Evolutionary conservation across 306 rosid species (phyloP).

Genomic region (Begonia peltatifolia): DNA sequence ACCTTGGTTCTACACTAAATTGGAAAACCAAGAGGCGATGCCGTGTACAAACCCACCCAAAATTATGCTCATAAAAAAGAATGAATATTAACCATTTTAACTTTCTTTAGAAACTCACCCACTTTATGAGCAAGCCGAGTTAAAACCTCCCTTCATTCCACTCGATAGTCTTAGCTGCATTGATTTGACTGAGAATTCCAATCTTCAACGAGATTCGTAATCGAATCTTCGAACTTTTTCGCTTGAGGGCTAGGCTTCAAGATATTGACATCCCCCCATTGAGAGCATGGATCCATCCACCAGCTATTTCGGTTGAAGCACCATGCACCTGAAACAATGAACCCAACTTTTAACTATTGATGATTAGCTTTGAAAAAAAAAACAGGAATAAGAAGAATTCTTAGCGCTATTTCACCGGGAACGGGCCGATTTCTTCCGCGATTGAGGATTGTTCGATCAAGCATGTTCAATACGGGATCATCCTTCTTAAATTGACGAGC

Average conservation of each 20-base stretch:
- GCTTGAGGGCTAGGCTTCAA: slow-evolving; percentile 75
- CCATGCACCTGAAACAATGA: slow-evolving; percentile 61
- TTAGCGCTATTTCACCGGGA: slow-evolving; percentile 11
- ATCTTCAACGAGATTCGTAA: slow-evolving; percentile 64
- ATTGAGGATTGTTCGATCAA: slow-evolving; percentile 55
- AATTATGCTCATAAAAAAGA: too few species aligned
- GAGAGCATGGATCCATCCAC: slow-evolving; percentile 86
- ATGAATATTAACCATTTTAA: too few species aligned
- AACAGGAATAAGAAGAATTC: too few species aligned
- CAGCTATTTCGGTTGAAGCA: slow-evolving; percentile 62
- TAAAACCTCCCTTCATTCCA: too few species aligned
- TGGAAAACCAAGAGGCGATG: too few species aligned
- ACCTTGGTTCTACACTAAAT: too few species aligned
- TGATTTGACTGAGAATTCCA: slow-evolving; percentile 50
- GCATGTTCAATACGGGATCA: slow-evolving; percentile 58
- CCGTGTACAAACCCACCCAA: too few species aligned
- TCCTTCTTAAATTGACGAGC: slow-evolving; percentile 56
- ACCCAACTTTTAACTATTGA: too few species aligned
- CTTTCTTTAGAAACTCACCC: too few species aligned
- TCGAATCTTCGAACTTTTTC: slow-evolving; percentile 61
- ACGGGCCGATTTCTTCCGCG: slow-evolving; percentile 35
- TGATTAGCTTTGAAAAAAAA: too few species aligned
- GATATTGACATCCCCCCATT: slow-evolving; percentile 78
- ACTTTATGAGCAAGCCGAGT: too few species aligned
- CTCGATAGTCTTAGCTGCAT: background rate